Evolutionary conservation across 1,284 basidiomycete species (phyloP), one percentile per base, ranked within the genome.

Genomic region (Sanguinoderma infundibulare): DNA sequence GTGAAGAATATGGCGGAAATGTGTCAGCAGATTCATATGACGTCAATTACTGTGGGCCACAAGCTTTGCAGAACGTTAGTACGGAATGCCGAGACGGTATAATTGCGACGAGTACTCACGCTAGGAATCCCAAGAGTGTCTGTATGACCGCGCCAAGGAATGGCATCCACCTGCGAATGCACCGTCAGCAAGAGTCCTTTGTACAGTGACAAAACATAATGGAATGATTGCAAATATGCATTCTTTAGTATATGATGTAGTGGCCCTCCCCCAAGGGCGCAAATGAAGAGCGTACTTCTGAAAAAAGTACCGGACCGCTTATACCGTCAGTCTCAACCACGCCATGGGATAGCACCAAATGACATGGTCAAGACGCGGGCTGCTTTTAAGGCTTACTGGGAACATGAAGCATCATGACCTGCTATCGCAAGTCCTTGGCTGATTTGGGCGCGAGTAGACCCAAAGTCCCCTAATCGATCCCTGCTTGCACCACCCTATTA

Each of bases 111-210:
- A 34, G 35, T 12, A 72, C 78, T 35, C 59, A 88, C 90, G 86
- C 87, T 47, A 93, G 79, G 60, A 92, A 79, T 12, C 87, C 83
- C 36, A 92, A 78, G 22, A 90, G 75, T 32, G 87, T 86, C 67
- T 90, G 87, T 60, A 93, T 83, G 32, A 90, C 72, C 7, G 86
- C 91, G 78, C 91, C 86, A 30, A 94, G 70, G 69, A 94, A 91
- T 5, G 93, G 93, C 51, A 95, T 82, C 92, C 92, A 94, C 55
- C 91, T 93, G 65, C n/a, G n/a, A n/a, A 17, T 17, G 15, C 34
- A 22, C 6, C 10, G 3, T 53, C 51, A 59, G 42, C 20, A 36
- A 6, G 28, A 8, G 42, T 46, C 14, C 8, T 26, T 7, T 46
- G 26, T 34, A 9, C 34, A 34, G 34, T 2, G 34, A 46, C 24